phyloP scores from a whole-genome alignment of 2,329 filamentous ascomycete genomes.

The Aspergillus pseudotamarii region DNA sequence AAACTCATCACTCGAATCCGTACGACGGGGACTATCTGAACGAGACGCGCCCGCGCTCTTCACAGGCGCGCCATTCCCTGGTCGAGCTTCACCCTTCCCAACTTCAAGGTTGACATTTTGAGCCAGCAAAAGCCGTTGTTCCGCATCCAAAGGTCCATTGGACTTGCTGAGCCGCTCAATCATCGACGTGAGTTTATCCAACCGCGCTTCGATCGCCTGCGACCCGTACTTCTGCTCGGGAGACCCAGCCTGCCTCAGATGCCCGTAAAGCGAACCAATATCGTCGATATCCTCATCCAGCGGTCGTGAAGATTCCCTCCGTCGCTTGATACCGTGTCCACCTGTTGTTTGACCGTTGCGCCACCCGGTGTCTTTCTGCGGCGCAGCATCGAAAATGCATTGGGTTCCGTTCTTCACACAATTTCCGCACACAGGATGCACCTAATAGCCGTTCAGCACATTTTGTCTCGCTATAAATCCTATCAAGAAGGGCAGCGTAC shows the following conservation, averaged over 20 bases:
- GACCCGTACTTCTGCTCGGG: constrained; percentile 32
- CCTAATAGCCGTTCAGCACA: constrained; percentile 25
- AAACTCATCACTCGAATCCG: constrained; percentile 45
- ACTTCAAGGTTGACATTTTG: constrained; percentile 21
- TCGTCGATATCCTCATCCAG: constrained; percentile 37
- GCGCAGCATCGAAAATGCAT: constrained; percentile 45
- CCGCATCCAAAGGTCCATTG: constrained; percentile 31
- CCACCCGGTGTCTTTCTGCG: constrained; percentile 25
- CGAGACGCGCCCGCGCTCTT: constrained; percentile 24
- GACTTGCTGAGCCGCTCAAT: constrained; percentile 46
- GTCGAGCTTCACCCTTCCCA: constrained; percentile 22
- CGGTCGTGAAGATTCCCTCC: constrained; percentile 32
- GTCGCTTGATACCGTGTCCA: constrained; percentile 38
- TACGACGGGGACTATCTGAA: constrained; percentile 37
- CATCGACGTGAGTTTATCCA: constrained; percentile 49
- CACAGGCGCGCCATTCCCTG: constrained; percentile 16
- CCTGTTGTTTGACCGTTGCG: constrained; percentile 17
- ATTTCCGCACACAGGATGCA: constrained; percentile 50
- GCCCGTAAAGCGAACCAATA: constrained; percentile 35
- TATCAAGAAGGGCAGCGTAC: constrained; percentile 16
- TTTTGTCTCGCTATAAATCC: neutral
- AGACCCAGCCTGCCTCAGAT: constrained; percentile 29
- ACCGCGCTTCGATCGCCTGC: constrained; percentile 45
- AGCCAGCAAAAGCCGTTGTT: constrained; percentile 23
- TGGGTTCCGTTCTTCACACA: constrained; percentile 47